Conservation (phyloP, 768 basidiomycete species). For the Boletellus sp. region DNA sequence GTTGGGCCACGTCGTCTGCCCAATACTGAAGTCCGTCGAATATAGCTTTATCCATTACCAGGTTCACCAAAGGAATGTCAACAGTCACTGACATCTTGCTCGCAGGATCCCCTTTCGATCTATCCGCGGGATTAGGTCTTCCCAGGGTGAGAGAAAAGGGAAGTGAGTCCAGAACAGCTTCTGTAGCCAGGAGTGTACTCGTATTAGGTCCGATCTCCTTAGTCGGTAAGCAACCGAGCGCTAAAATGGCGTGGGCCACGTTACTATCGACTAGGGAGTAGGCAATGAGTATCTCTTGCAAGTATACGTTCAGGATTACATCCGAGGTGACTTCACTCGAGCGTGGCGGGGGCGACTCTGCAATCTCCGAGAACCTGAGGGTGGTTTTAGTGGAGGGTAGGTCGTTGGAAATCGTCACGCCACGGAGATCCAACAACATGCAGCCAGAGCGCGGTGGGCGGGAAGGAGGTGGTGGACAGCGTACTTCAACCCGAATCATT, state of each 20-base stretch:
- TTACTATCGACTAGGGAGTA: slow-evolving; percentile 39
- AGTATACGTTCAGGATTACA: slow-evolving; percentile 37
- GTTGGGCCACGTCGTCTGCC: slow-evolving; percentile 81
- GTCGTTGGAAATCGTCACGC: slow-evolving; percentile 39
- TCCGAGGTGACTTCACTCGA: slow-evolving; percentile 4
- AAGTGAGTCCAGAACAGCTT: slow-evolving; percentile 8
- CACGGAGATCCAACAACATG: slow-evolving; percentile 60
- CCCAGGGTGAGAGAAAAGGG: slow-evolving; percentile 24
- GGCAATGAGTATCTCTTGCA: slow-evolving; percentile 47
- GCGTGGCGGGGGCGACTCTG: not conserved
- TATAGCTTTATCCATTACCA: slow-evolving; percentile 56
- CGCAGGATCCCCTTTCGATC: not conserved
- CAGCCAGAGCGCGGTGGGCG: slow-evolving; percentile 60
- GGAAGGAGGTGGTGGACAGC: slow-evolving; percentile 56
- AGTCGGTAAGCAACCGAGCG: slow-evolving; percentile 42
- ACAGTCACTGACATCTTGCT: slow-evolving; percentile 20
- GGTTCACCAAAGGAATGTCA: slow-evolving; percentile 60
- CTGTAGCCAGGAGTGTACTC: slow-evolving; percentile 25
- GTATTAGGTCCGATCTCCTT: slow-evolving; percentile 12
- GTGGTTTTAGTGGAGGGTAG: slow-evolving; percentile 15
- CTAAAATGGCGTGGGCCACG: slow-evolving; percentile 46
- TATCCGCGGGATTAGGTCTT: slow-evolving; percentile 6
- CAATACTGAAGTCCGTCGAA: slow-evolving; percentile 83
- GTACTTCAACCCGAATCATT: slow-evolving; percentile 63
- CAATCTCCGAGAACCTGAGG: slow-evolving; percentile 30